Evolutionary conservation across 2,329 filamentous ascomycete species (phyloP).

Genomic region (Exserohilum rostratum): DNA sequence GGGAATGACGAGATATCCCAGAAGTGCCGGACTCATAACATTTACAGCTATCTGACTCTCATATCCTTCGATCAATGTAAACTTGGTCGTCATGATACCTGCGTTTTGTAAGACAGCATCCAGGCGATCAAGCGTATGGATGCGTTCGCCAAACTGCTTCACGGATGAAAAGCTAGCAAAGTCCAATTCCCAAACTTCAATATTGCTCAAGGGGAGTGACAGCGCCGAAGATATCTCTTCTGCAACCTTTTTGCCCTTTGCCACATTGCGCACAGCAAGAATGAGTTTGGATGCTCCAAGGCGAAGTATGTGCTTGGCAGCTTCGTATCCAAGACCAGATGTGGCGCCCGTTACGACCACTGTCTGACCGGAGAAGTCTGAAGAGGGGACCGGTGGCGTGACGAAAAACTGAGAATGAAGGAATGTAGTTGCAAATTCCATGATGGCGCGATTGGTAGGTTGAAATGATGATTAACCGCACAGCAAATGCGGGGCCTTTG

Average conservation of each 20-base stretch:
- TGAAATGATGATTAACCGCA: neutral
- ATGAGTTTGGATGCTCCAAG: constrained; percentile 52
- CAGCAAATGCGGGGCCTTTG: neutral
- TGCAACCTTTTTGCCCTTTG: constrained; percentile 54
- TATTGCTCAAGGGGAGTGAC: constrained; percentile 31
- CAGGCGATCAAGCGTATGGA: constrained; percentile 30
- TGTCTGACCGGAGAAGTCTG: constrained; percentile 43
- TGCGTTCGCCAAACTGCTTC: neutral
- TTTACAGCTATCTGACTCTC: constrained; percentile 34
- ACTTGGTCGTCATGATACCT: constrained; percentile 28
- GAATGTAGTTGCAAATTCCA: constrained; percentile 22
- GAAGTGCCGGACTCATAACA: constrained; percentile 20
- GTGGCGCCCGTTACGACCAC: constrained; percentile 57
- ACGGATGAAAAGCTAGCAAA: constrained; percentile 22
- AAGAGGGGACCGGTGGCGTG: constrained; percentile 36
- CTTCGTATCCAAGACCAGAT: constrained; percentile 54
- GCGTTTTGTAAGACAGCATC: constrained; percentile 52
- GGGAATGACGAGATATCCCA: constrained; percentile 36
- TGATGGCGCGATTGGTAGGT: neutral
- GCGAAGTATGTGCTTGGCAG: constrained; percentile 50
- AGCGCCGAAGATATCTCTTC: constrained; percentile 38
- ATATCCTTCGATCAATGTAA: constrained; percentile 10
- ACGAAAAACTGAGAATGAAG: constrained; percentile 50
- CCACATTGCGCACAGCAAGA: constrained; percentile 50
- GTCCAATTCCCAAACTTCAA: constrained; percentile 57